Evolutionary conservation across 176 grass and related monocot species (phyloP).

Genomic region (Miscanthus lutarioriparius): DNA sequence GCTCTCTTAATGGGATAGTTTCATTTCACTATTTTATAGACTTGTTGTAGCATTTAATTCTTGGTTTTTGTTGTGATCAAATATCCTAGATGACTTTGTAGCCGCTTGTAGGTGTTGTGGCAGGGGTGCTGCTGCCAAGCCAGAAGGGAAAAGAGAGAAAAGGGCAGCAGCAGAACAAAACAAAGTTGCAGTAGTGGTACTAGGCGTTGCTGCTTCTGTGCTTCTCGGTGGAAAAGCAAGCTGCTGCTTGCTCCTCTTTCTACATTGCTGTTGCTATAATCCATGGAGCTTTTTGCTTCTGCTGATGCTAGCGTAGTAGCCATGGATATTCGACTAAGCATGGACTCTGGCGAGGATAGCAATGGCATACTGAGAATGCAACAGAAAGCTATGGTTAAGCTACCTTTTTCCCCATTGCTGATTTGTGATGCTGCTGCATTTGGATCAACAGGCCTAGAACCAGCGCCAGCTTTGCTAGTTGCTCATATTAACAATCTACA

Average conservation of each 20-base stretch:
- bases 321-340: neutral
- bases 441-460: conserved; percentile 14
- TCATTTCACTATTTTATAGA: too few species aligned
- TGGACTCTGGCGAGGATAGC: neutral
- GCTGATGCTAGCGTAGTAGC: neutral
- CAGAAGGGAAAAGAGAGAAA: conserved; percentile 15
- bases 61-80: too few species aligned
- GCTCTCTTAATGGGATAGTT: too few species aligned
- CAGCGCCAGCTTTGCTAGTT: neutral
- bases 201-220: neutral
- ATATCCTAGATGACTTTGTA: too few species aligned
- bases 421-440: neutral
- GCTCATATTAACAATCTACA: neutral
- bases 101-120: neutral
- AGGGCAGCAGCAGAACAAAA: conserved; percentile 4
- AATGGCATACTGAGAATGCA: neutral
- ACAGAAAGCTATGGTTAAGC: conserved; percentile 37
- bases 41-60: too few species aligned
- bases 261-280: too few species aligned
- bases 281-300: too few species aligned
- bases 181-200: neutral
- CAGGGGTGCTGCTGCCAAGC: neutral
- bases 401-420: neutral
- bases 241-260: neutral
- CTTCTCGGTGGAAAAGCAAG: neutral